Conservation (phyloP, 2,329 filamentous ascomycete species). For the Scorias spongiosa region DNA sequence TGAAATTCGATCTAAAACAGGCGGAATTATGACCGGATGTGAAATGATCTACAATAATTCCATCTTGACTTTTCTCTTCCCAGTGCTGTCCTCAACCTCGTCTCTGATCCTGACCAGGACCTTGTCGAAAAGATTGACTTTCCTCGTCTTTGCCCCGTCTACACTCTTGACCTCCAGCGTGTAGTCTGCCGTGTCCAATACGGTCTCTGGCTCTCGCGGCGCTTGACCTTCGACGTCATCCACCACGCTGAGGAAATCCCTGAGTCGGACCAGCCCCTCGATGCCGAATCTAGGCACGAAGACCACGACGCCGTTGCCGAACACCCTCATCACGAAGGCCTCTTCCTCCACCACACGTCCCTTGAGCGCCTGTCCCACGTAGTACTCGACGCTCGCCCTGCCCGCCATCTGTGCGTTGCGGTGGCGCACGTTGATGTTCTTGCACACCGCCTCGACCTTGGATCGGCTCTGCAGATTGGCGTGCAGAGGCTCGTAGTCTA, state of each 20-base stretch:
- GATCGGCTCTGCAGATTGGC: conserved; percentile 64
- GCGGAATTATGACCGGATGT: no score
- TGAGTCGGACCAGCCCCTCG: conserved; percentile 73
- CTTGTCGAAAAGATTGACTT: conserved; percentile 80
- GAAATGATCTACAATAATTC: conserved; percentile 25
- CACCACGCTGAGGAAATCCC: conserved; percentile 43
- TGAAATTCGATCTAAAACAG: no score
- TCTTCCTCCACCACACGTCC: conserved; percentile 64
- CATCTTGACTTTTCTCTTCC: conserved; percentile 81
- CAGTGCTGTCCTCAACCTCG: conserved; percentile 86
- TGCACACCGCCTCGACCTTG: conserved; percentile 84
- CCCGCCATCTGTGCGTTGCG: conserved; percentile 94
- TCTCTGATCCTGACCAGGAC: conserved; percentile 80
- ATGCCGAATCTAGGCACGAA: conserved; percentile 93
- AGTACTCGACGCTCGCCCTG: conserved; percentile 89
- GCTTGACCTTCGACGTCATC: conserved; percentile 22
- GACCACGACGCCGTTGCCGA: conserved; percentile 93
- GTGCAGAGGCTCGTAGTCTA: conserved; percentile 80
- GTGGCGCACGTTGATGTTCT: conserved; percentile 95
- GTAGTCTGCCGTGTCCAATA: conserved; percentile 78
- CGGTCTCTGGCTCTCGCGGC: conserved; percentile 53
- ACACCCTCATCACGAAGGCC: conserved; percentile 91
- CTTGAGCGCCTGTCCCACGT: conserved; percentile 90
- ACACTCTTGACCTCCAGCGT: conserved; percentile 44
- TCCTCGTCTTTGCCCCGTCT: conserved; percentile 23